These are phyloP conservation scores for Penicillium sumatraense DNA, from an alignment of 2,329 filamentous ascomycete species.

Conservation along the genomic window DNA sequence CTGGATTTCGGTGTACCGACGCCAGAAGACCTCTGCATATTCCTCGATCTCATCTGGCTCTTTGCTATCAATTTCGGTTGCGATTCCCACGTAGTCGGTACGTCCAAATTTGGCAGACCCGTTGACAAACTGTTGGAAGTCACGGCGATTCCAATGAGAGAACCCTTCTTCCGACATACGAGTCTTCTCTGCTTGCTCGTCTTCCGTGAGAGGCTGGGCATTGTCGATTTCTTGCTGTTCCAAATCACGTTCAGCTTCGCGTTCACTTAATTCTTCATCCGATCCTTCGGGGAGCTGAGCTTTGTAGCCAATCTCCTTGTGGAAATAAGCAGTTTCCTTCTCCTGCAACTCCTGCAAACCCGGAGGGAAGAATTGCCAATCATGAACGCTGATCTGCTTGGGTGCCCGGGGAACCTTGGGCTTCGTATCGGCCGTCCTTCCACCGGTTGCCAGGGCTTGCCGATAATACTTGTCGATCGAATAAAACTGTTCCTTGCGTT, in stretches of 20 bases:
- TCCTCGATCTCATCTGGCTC: slow-evolving; percentile 80
- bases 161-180: slow-evolving; percentile 83
- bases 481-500: slow-evolving; percentile 96
- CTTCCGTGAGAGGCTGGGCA: slow-evolving; percentile 83
- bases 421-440: slow-evolving; percentile 79
- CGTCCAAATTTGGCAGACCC: slow-evolving; percentile 92
- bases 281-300: slow-evolving; percentile 86
- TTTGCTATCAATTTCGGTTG: slow-evolving; percentile 91
- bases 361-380: slow-evolving; percentile 95
- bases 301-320: slow-evolving; percentile 96
- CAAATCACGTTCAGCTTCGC: slow-evolving; percentile 82
- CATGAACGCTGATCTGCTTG: slow-evolving; percentile 88
- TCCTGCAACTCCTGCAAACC: slow-evolving; percentile 88
- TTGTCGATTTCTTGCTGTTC: slow-evolving; percentile 95
- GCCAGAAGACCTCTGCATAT: slow-evolving; percentile 96
- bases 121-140: slow-evolving; percentile 98
- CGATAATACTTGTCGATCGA: slow-evolving; percentile 99
- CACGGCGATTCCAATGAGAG: slow-evolving; percentile 91
- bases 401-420: slow-evolving; percentile 95
- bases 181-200: slow-evolving; percentile 86
- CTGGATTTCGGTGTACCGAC: slow-evolving; percentile 85
- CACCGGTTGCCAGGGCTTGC: slow-evolving; percentile 81
- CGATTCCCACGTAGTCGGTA: slow-evolving; percentile 80
- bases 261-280: slow-evolving; percentile 82
- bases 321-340: slow-evolving; percentile 91